Evolutionary conservation across 2,329 filamentous ascomycete species (phyloP), one percentile per base, ranked within the genome.

Genomic region (Lecanicillium sp.): DNA sequence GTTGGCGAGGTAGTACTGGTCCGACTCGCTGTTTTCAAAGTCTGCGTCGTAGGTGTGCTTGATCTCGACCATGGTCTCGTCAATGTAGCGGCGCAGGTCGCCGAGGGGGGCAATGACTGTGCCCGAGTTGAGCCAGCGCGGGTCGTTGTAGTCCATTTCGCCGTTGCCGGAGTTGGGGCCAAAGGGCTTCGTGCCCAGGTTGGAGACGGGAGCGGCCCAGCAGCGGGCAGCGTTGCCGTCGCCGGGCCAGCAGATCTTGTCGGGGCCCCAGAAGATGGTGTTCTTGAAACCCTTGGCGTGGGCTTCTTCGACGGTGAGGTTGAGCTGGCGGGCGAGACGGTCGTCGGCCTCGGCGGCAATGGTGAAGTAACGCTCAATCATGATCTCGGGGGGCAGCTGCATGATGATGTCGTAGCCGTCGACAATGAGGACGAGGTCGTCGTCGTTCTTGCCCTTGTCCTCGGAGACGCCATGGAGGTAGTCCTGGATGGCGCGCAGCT

Each of bases 371-470:
- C 80, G 69, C 46, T 71, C 61, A 18, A 85, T 69, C 46, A 84
- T 59, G 15, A 83, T 65, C 30, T 80, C 72, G 3, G 76, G 71
- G 0, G 79, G 77, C 3, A 84, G 61, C 53, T 85, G 81, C 43
- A 83, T 76, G 60, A 78, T 77, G 2, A 77, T 66, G 42, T 84
- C 77, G 52, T 76, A 71, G 2, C 73, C 77, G 52, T 84, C 79
- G 5, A 79, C 66, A 33, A 84, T 65, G 41, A 84, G 58, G 7
- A 82, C 69, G 19, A 86, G 57, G 52, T 85, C 81, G 15, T 75
- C 64, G 41, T 79, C 56, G 4, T 59, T 50, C 8, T 45, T 49
- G 3, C 39, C 22, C 4, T 58, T 50, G 8, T 45, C 49, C 2
- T 38, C 22, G 8, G 42, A 40, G 3, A 63, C 46, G 13, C 45